Base-by-base conservation (phyloP, 768 basidiomycete species). In the Candolleomyces efflorescens region DNA sequence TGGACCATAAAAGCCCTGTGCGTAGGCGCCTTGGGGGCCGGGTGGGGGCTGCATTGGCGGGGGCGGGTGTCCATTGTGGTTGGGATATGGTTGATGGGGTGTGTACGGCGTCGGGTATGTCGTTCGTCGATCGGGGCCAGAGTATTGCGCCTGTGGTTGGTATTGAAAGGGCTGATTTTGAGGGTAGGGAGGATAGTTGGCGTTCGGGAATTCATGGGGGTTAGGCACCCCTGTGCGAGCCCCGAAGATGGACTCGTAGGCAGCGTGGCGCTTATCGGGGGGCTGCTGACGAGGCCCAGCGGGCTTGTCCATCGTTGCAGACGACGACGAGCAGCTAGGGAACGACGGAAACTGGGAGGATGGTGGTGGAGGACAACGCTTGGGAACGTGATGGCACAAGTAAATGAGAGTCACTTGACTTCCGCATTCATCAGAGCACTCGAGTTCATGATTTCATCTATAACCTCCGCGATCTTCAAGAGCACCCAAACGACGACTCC, bases 221-320 rank as follows among this genome's bases (percentile, higher is more conserved):
- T 84, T 84, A 32, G 75, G 62, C 47, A 78, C 73, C 52, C 83
- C 82, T 53, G 90, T 87, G 23, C 91, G 82, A 5, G 32, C 32
- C 23, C 90, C 90, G 72, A 94, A 94, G 74, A 94, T 92, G 67
- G 86, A 83, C 71, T 92, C 89, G 75, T 92, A 94, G 47, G 91
- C 91, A 55, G 85, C 82, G 71, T 83, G 76, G 54, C 91, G 87
- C 68, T 91, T 90, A 73, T 90, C 88, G 71, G 73, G 87, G 18
- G 76, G 74, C 49, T 76, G 74, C 52, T 76, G 78, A 54, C 79
- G 75, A 60, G 79, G 87, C 52, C 88, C 89, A 64, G 82, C 61
- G 23, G 78, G 78, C 63, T 72, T 75, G 67, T 80, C 76, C 79
- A 80, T 80, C 55, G 68, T 54, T 52, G 43, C 52, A 51, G 32